phyloP scores from a whole-genome alignment of 169 alveolate genomes.

The Blepharisma undulans region DNA sequence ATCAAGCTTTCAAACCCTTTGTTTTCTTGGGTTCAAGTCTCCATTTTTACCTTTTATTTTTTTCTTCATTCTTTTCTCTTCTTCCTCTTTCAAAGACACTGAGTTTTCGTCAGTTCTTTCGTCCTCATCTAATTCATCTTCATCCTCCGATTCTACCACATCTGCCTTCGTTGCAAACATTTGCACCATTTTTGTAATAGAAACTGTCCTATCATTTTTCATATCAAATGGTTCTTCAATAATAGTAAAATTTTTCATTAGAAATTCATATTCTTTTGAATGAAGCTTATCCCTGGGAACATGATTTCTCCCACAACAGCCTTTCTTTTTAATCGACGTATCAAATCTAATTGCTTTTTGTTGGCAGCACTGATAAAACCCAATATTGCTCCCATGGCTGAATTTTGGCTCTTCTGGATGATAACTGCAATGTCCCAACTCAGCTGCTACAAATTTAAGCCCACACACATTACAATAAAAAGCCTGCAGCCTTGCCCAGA shows the following conservation, averaged over 20 bases:
- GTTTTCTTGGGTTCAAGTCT: slow-evolving; percentile 34
- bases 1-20: slow-evolving; percentile 47
- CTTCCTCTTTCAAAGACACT: slow-evolving; percentile 23
- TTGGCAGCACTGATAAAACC: slow-evolving; percentile 56
- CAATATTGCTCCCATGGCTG: slow-evolving; percentile 53
- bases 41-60: neutral
- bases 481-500: slow-evolving; percentile 45
- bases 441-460: slow-evolving; percentile 46
- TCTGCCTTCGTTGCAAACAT: neutral
- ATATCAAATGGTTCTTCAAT: slow-evolving; percentile 31
- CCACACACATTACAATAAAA: slow-evolving; percentile 52
- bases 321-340: slow-evolving; percentile 34
- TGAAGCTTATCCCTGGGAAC: neutral
- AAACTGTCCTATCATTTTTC: neutral
- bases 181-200: neutral
- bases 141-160: slow-evolving; percentile 31
- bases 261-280: neutral
- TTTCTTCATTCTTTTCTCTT: slow-evolving; percentile 34
- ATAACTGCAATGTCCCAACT: slow-evolving; percentile 51
- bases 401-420: slow-evolving; percentile 61
- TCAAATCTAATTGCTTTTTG: slow-evolving; percentile 49
- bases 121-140: slow-evolving; percentile 40
- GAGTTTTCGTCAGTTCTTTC: neutral
- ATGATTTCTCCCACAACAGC: slow-evolving; percentile 56
- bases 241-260: neutral